Evolutionary conservation across 1,139 yeast genomes (phyloP).

Genomic region (Ashbya aceris): DNA sequence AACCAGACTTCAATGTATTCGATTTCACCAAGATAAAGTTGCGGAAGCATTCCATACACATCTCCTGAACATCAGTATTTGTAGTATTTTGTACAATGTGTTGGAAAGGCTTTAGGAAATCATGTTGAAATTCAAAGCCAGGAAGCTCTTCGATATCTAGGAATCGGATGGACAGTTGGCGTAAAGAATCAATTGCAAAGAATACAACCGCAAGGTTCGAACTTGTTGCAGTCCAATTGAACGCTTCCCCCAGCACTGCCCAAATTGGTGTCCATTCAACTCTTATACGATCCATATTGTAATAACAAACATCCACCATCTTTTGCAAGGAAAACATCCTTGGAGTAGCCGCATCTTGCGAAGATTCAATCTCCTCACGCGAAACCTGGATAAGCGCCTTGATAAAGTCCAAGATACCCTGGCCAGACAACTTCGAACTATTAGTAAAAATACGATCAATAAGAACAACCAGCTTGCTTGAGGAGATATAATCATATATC

Average conservation of each 20-base stretch:
- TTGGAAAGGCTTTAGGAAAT: constrained; percentile 85
- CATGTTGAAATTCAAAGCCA: constrained; percentile 92
- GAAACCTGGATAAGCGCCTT: constrained; percentile 81
- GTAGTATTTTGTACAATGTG: constrained; percentile 62
- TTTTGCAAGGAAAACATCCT: constrained; percentile 88
- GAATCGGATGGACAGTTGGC: constrained; percentile 88
- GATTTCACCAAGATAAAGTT: constrained; percentile 80
- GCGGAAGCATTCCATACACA: constrained; percentile 83
- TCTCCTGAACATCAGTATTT: constrained; percentile 67
- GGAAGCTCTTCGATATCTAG: constrained; percentile 89
- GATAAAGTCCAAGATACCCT: constrained; percentile 79
- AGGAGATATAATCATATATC: constrained; percentile 51
- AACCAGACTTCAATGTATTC: constrained; percentile 75
- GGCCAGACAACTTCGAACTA: constrained; percentile 71
- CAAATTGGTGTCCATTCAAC: constrained; percentile 96
- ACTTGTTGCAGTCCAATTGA: constrained; percentile 78
- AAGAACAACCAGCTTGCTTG: constrained; percentile 73
- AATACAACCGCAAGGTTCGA: constrained; percentile 64
- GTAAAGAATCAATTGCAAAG: constrained; percentile 86
- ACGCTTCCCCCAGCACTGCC: constrained; percentile 87
- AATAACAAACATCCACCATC: constrained; percentile 94
- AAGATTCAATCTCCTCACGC: constrained; percentile 81
- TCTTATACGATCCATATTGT: constrained; percentile 92
- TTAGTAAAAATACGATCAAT: constrained; percentile 83
- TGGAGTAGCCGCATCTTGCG: constrained; percentile 74